A percentile compares a stretch with the other conserved stretches of the same genome.
These are phyloP conservation scores for Leccinum rimulosum DNA, from an alignment of 768 basidiomycete species.

Conservation along the genomic window DNA sequence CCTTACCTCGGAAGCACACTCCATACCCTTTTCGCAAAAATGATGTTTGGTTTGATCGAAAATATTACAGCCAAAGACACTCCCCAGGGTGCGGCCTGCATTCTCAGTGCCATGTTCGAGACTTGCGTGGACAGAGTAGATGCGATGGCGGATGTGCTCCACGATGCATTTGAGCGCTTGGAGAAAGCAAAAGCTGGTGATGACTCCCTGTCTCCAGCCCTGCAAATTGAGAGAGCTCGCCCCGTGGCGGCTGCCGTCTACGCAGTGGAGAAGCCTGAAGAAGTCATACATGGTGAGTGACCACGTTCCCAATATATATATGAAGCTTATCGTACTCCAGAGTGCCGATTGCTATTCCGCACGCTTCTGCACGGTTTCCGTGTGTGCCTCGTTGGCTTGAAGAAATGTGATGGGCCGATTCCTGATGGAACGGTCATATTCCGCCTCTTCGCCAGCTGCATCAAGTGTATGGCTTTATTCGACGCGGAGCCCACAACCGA, in stretches of 20 bases:
- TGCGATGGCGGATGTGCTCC: constrained; percentile 64
- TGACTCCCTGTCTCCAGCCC: constrained; percentile 46
- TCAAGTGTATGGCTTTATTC: constrained; percentile 83
- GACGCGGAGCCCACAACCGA: constrained; percentile 73
- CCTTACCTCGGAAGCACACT: constrained; percentile 74
- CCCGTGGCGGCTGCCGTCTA: constrained; percentile 78
- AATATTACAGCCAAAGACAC: constrained; percentile 76
- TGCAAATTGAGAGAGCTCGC: constrained; percentile 80
- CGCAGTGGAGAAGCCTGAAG: constrained; percentile 79
- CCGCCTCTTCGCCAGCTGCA: constrained; percentile 81
- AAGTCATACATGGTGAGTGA: constrained; percentile 70
- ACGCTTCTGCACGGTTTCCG: constrained; percentile 89
- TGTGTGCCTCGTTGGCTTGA: constrained; percentile 69
- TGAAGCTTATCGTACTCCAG: constrained; percentile 38
- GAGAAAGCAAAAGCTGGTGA: constrained; percentile 45
- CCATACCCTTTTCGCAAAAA: constrained; percentile 89
- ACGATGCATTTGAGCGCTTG: constrained; percentile 43
- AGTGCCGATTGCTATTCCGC: constrained; percentile 82
- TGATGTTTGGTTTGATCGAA: constrained; percentile 88
- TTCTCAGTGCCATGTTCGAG: constrained; percentile 77
- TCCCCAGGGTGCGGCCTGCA: constrained; percentile 58
- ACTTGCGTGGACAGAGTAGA: constrained; percentile 83
- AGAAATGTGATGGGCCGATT: constrained; percentile 72
- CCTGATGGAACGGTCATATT: constrained; percentile 87
- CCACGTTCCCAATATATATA: background rate